A percentile compares a stretch with the other conserved stretches of the same genome.
Evolutionary conservation across 768 basidiomycete genomes (phyloP).

Genomic region (Lyophyllum atratum): DNA sequence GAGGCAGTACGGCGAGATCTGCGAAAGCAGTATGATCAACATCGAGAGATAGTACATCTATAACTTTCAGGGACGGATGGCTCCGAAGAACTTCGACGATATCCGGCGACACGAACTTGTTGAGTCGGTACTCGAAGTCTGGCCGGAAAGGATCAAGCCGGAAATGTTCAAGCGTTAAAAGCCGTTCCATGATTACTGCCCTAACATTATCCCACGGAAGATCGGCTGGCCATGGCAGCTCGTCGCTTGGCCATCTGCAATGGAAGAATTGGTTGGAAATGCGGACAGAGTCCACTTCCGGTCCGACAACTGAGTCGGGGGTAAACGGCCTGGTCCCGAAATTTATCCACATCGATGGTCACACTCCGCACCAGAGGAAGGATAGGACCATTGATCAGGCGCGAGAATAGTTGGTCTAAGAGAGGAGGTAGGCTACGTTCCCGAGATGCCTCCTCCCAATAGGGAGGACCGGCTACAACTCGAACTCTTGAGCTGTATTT

Average conservation of each 20-base stretch:
- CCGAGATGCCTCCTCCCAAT: background rate
- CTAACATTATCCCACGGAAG: constrained; percentile 6
- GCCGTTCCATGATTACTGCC: background rate
- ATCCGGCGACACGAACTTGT: constrained; percentile 1
- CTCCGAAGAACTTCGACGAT: background rate
- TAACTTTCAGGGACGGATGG: background rate
- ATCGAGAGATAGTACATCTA: background rate
- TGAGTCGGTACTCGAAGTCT: background rate
- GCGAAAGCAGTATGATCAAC: background rate
- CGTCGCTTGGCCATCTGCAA: background rate
- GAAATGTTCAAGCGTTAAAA: background rate
- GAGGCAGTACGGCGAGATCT: background rate
- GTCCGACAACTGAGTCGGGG: constrained; percentile 10
- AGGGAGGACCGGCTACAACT: background rate
- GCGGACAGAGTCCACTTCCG: constrained; percentile 1
- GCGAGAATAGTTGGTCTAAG: background rate
- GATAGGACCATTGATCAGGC: background rate
- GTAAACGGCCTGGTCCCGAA: constrained; percentile 5
- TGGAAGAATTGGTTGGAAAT: background rate
- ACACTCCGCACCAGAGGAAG: background rate
- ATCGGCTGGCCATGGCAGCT: too few species aligned
- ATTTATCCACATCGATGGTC: background rate
- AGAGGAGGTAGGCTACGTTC: background rate
- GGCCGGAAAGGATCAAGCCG: background rate
- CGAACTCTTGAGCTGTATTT: background rate